A percentile compares a stretch with the other conserved stretches of the same genome.
Conservation (phyloP, 139 green algal species). For the Asterochloris erici region DNA sequence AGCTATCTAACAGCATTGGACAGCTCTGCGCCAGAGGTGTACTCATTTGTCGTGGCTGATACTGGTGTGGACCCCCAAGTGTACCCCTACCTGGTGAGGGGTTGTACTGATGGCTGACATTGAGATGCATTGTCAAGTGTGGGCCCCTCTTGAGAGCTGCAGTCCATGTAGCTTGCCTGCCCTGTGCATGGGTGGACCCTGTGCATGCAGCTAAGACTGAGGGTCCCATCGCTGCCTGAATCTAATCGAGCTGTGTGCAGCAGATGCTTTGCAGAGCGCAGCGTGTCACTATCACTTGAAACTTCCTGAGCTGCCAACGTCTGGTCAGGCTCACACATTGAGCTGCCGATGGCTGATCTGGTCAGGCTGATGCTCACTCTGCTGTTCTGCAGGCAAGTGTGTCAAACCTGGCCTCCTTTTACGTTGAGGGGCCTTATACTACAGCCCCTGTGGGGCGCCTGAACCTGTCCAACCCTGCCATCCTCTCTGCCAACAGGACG, state of each 20-base stretch:
- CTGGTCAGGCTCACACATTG: no score
- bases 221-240: no score
- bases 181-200: no score
- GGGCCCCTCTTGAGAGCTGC: no score
- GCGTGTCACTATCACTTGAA: background rate
- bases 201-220: no score
- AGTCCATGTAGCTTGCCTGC: no score
- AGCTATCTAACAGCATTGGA: background rate
- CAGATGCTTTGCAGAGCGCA: background rate
- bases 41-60: constrained; percentile 7
- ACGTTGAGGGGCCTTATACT: constrained; percentile 16
- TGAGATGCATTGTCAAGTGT: no score
- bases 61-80: constrained; percentile 6
- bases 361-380: no score
- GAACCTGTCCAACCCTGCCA: constrained; percentile 4
- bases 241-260: no score
- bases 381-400: background rate
- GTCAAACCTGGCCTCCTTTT: constrained; percentile 12
- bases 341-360: no score
- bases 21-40: constrained; percentile 5
- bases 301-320: no score
- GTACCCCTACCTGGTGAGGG: constrained; percentile 10
- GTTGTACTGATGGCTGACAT: background rate
- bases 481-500: constrained; percentile 24
- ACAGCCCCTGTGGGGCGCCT: background rate